These are phyloP conservation scores for Plasmodium adleri DNA, from an alignment of 169 alveolate species.

Conservation along the genomic window DNA sequence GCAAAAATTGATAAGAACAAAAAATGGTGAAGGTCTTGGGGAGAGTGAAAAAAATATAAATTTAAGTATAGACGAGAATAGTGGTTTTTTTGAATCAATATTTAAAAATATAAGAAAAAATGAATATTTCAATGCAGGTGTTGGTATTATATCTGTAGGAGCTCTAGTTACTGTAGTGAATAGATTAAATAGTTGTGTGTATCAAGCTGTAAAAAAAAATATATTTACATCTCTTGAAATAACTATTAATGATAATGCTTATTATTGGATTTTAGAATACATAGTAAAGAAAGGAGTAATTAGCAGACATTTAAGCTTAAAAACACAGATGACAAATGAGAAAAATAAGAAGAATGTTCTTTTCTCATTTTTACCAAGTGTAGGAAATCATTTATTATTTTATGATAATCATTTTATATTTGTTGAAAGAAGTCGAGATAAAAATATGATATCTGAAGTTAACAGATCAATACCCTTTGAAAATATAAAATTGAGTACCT, in stretches of 20 bases:
- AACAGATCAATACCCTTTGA: slow-evolving; percentile 70
- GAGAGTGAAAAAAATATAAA: slow-evolving; percentile 4
- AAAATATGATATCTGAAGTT: slow-evolving; percentile 39
- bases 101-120: slow-evolving; percentile 73
- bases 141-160: slow-evolving; percentile 79
- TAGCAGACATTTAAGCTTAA: slow-evolving; percentile 77
- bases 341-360: slow-evolving; percentile 31
- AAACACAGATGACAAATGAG: slow-evolving; percentile 50
- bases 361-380: slow-evolving; percentile 72
- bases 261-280: slow-evolving; percentile 85
- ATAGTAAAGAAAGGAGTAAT: slow-evolving; percentile 76
- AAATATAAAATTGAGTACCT: slow-evolving; percentile 68
- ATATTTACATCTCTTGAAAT: slow-evolving; percentile 78
- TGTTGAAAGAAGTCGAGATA: slow-evolving; percentile 50
- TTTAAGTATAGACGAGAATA: neutral
- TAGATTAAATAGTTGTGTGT: slow-evolving; percentile 71
- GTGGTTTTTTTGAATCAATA: slow-evolving; percentile 59
- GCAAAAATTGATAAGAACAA: slow-evolving; percentile 52
- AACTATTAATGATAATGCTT: slow-evolving; percentile 82
- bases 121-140: slow-evolving; percentile 79
- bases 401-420: slow-evolving; percentile 47
- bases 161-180: slow-evolving; percentile 73
- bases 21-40: slow-evolving; percentile 10
- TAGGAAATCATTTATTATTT: slow-evolving; percentile 69
- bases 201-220: slow-evolving; percentile 73